Conservation (phyloP, 2,329 filamentous ascomycete genomes). For the Apiospora koreana region DNA sequence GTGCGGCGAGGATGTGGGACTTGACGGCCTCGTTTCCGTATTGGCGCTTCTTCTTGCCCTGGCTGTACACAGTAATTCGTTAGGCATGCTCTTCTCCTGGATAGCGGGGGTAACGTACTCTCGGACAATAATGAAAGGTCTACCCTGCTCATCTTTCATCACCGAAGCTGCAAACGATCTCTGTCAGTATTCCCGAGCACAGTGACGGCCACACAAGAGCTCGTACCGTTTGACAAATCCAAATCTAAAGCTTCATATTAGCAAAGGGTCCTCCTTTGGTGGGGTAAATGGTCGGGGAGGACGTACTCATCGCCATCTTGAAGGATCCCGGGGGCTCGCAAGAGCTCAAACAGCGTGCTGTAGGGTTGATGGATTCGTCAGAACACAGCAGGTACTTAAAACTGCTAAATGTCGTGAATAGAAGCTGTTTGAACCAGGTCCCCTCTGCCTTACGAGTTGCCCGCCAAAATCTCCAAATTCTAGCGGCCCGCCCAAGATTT, state of each 20-base stretch:
- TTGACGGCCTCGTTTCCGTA: conserved; percentile 98
- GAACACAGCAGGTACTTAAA: neutral
- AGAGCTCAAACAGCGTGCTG: conserved; percentile 24
- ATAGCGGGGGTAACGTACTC: conserved; percentile 65
- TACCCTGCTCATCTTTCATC: conserved; percentile 95
- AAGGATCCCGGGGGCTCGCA: conserved; percentile 25
- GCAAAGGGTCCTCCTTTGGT: conserved; percentile 23
- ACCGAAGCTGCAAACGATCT: conserved; percentile 56
- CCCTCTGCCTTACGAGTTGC: conserved; percentile 3
- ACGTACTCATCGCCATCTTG: conserved; percentile 64
- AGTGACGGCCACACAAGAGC: conserved; percentile 18
- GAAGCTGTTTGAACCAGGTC: conserved; percentile 5
- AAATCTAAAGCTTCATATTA: conserved; percentile 59
- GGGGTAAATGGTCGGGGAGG: conserved; percentile 18
- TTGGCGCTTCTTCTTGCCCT: conserved; percentile 96
- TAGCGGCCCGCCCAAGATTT: conserved; percentile 11
- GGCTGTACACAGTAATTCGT: conserved; percentile 53
- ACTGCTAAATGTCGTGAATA: neutral
- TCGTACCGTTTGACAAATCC: conserved; percentile 79
- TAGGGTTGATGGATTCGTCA: neutral
- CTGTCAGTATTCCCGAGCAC: conserved; percentile 18
- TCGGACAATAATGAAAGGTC: conserved; percentile 97
- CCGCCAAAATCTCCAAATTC: conserved; percentile 14
- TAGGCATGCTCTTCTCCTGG: neutral
- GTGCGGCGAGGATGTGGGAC: conserved; percentile 93